phyloP scores from a whole-genome alignment of 2,329 filamentous ascomycete species.

The Incumbomyces delicatus region DNA sequence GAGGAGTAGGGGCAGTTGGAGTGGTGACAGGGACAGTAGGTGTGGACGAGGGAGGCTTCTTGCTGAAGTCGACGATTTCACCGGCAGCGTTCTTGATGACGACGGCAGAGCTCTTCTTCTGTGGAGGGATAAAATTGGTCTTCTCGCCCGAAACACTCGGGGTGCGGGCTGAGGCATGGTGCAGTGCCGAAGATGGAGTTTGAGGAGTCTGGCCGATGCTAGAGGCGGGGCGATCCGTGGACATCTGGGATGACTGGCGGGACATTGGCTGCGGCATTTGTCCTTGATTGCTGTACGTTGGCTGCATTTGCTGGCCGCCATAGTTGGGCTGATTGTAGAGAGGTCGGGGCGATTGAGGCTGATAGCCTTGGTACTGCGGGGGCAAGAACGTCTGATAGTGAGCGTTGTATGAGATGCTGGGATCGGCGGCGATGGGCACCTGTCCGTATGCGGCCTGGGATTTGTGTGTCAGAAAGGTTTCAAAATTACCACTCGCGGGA shows the following conservation, averaged over 20 bases:
- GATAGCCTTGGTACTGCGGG: constrained; percentile 30
- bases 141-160: constrained; percentile 52
- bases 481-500: constrained; percentile 58
- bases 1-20: constrained; percentile 67
- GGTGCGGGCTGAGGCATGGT: constrained; percentile 45
- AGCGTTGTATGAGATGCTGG: constrained; percentile 20
- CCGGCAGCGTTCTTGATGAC: constrained; percentile 76
- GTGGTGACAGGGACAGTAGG: constrained; percentile 54
- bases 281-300: constrained; percentile 39
- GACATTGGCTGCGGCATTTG: constrained; percentile 58
- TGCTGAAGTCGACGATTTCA: constrained; percentile 59
- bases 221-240: constrained; percentile 56
- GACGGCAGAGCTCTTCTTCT: constrained; percentile 61
- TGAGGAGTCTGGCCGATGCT: constrained; percentile 49
- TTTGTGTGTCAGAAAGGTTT: constrained; percentile 51
- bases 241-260: constrained; percentile 69
- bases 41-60: constrained; percentile 53
- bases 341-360: constrained; percentile 37
- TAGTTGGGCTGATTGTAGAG: constrained; percentile 41
- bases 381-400: constrained; percentile 14
- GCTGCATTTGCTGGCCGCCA: constrained; percentile 40
- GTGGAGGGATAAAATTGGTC: constrained; percentile 51
- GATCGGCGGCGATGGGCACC: constrained; percentile 18
- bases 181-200: constrained; percentile 35
- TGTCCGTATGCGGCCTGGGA: constrained; percentile 33